A percentile compares a stretch with the other conserved stretches of the same genome.
phyloP scores from a whole-genome alignment of 2,329 filamentous ascomycete species.

The Colletotrichum lini region DNA sequence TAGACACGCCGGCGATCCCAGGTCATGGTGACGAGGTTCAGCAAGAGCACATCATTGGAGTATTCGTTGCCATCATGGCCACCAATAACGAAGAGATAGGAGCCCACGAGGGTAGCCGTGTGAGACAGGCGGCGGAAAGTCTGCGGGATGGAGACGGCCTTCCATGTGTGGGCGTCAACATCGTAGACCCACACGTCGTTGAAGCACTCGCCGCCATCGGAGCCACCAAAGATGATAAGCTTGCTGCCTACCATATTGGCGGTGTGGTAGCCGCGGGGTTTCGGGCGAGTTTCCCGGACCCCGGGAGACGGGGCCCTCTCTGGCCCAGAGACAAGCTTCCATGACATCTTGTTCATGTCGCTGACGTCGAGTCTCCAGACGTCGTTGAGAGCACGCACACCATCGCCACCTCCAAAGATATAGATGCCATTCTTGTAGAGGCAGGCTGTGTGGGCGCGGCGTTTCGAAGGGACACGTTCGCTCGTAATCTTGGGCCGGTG shows the following conservation, averaged over 20 bases:
- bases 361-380: slow-evolving; percentile 80
- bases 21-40: slow-evolving; percentile 81
- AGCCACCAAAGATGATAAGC: slow-evolving; percentile 79
- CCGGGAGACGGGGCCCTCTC: slow-evolving; percentile 49
- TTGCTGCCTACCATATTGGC: slow-evolving; percentile 82
- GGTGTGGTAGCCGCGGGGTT: slow-evolving; percentile 78
- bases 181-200: slow-evolving; percentile 82
- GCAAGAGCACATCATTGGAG: slow-evolving; percentile 76
- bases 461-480: slow-evolving; percentile 71
- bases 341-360: slow-evolving; percentile 77
- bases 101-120: slow-evolving; percentile 78
- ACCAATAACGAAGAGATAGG: slow-evolving; percentile 78
- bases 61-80: slow-evolving; percentile 80
- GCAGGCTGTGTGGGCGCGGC: slow-evolving; percentile 79
- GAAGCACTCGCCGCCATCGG: slow-evolving; percentile 80
- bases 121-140: slow-evolving; percentile 77
- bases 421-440: slow-evolving; percentile 80
- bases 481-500: slow-evolving; percentile 72
- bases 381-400: slow-evolving; percentile 78
- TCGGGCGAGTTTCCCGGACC: slow-evolving; percentile 63
- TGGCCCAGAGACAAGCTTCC: slow-evolving; percentile 73
- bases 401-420: slow-evolving; percentile 80
- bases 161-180: slow-evolving; percentile 74
- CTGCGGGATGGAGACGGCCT: slow-evolving; percentile 69
- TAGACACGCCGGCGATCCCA: slow-evolving; percentile 79